Conservation (phyloP, 2,329 filamentous ascomycete species). For the Phyllosticta paracitricarpa region DNA sequence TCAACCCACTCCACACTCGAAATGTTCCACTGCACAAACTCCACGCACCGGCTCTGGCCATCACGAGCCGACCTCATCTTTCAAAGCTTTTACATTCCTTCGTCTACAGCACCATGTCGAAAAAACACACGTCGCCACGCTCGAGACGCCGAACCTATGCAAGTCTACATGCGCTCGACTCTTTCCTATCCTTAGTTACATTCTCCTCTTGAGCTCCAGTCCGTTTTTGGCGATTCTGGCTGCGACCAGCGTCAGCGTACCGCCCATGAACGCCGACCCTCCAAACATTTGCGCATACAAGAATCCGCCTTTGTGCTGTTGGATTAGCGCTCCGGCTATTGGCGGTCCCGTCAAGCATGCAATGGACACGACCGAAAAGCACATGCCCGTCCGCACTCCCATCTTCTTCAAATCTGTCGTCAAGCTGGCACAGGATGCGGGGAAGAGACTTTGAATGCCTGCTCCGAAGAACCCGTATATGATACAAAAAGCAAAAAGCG, state of each 20-base stretch:
- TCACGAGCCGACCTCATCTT: neutral
- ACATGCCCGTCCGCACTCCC: constrained; percentile 34
- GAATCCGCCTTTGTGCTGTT: constrained; percentile 23
- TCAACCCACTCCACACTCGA: neutral
- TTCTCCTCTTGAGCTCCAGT: neutral
- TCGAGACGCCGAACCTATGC: neutral
- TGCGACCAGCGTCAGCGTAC: constrained; percentile 1
- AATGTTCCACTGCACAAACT: neutral
- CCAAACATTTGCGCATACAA: constrained; percentile 31
- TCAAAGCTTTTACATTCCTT: neutral
- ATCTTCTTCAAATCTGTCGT: constrained; percentile 31
- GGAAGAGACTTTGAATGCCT: constrained; percentile 35
- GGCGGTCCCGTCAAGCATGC: constrained; percentile 30
- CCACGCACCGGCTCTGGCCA: neutral
- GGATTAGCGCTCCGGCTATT: constrained; percentile 29
- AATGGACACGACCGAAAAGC: constrained; percentile 29
- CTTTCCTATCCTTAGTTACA: neutral
- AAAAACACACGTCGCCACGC: no score
- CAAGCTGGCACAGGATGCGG: constrained; percentile 33
- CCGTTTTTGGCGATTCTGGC: constrained; percentile 1
- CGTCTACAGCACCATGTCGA: neutral
- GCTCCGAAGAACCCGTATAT: constrained; percentile 40
- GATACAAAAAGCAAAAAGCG: constrained; percentile 34
- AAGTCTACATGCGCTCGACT: neutral
- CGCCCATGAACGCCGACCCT: constrained; percentile 13